Base-by-base conservation (phyloP, 805 yeast genomes). In the Ogataea salicorniae region DNA sequence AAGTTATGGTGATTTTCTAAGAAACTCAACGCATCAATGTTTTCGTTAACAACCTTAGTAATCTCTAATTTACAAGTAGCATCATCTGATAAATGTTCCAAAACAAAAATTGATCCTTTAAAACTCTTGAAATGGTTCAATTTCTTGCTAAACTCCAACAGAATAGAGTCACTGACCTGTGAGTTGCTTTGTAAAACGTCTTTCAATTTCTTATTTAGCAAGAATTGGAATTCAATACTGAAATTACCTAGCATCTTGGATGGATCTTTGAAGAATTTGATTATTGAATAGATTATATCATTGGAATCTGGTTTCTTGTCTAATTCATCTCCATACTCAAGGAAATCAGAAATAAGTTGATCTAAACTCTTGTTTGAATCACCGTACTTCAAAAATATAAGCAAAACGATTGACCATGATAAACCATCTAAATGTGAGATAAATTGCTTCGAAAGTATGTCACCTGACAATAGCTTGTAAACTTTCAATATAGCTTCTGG, bases 321-420 rank as follows among this genome's bases (percentile, higher is more conserved):
- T 26, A 52, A 42, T 11, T 36, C 46, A 11, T 34, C 13, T 37
- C 47, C 55, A 37, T 46, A 44, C 0, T 26, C 22, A 16, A 56
- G 29, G 42, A 68, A 64, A 4, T 60, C 55, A 1, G 59, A 46
- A 1, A 77, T 50, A 3, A 68, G 56, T 8, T 64, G 64, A 14
- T 65, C 48, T 3, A 76, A 50, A 5, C 66, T 39, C 35, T 60
- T 62, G 49, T 70, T 73, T 17, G 70, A 53, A 51, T 77, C 75
- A 8, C 87, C 88, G 64, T 83, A 91, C 59, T 78, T 79, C n/a
- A 90, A 55, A 17, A 72, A 61, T 46, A 87, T 54, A 1, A 81
- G 79, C 33, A 91, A 70, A 22, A 77, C 72, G 33, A 83, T 70
- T 48, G 77, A 73, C 95, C 96, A 87, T 15, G 84, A 75, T 29